A percentile compares a stretch with the other conserved stretches of the same genome.
Evolutionary conservation across 495 filamentous ascomycete species (phyloP).

Genomic region (Bombardia bombarda): DNA sequence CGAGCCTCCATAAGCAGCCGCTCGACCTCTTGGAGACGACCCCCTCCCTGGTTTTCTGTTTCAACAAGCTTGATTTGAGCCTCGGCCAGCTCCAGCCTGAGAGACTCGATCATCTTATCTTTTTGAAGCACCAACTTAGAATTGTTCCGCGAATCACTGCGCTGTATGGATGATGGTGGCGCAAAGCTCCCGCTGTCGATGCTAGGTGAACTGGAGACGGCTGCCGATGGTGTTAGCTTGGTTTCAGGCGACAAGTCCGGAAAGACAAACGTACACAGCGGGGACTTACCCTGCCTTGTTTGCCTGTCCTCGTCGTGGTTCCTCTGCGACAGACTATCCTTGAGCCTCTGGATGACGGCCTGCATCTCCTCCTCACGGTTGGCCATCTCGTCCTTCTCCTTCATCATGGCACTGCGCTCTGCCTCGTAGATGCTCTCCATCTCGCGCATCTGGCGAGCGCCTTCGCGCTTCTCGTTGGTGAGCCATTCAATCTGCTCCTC

Average conservation of each 20-base stretch:
- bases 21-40: conserved; percentile 78
- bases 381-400: conserved; percentile 82
- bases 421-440: conserved; percentile 83
- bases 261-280: not conserved
- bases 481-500: conserved; percentile 73
- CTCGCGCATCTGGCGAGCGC: conserved; percentile 72
- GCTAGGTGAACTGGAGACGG: conserved; percentile 46
- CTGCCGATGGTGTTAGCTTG: conserved; percentile 16
- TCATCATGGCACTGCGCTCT: conserved; percentile 77
- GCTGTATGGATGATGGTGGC: conserved; percentile 71
- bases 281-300: conserved; percentile 60
- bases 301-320: conserved; percentile 56
- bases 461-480: conserved; percentile 71
- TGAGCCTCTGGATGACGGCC: conserved; percentile 76
- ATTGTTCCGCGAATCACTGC: conserved; percentile 75
- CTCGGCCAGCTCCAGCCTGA: conserved; percentile 86
- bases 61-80: conserved; percentile 93
- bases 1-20: conserved; percentile 79
- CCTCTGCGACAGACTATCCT: conserved; percentile 75
- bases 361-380: conserved; percentile 84
- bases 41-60: conserved; percentile 84
- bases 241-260: not conserved
- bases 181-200: conserved; percentile 71
- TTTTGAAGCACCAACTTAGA: conserved; percentile 87
- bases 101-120: conserved; percentile 88